Evolutionary conservation across 345 rosid species (phyloP).

Genomic region (Abelmoschus esculentus): DNA sequence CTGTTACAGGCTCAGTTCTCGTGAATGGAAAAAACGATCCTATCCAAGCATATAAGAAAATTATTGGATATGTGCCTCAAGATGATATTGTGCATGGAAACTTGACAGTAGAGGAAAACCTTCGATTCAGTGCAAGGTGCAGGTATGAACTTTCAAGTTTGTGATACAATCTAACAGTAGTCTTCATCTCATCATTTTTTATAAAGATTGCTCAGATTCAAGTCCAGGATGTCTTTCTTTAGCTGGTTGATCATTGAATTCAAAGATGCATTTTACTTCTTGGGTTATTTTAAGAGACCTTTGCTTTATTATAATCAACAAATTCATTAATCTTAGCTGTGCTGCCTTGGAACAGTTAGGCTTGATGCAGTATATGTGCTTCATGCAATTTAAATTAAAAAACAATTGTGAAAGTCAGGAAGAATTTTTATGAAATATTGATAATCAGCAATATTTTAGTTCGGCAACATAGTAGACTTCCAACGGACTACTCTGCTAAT

Average conservation of each 20-base stretch:
- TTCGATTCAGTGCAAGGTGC: conserved; percentile 85
- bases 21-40: conserved; percentile 71
- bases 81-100: conserved; percentile 94
- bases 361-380: background rate
- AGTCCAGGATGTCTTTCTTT: background rate
- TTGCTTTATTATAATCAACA: background rate
- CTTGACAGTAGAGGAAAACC: conserved; percentile 90
- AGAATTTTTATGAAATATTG: background rate
- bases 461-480: background rate
- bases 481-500: background rate
- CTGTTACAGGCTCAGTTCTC: conserved; percentile 52
- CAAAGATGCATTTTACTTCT: background rate
- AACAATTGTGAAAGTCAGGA: background rate
- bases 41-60: conserved; percentile 64
- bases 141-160: conserved; percentile 33
- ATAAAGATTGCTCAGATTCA: background rate
- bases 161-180: background rate
- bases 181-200: background rate
- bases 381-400: background rate
- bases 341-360: background rate
- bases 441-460: background rate
- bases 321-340: background rate
- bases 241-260: background rate
- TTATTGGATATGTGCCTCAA: conserved; percentile 87
- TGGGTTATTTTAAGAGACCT: background rate